Evolutionary conservation across 2,329 filamentous ascomycete species (phyloP).

Genomic region (Colletotrichum somersetense): DNA sequence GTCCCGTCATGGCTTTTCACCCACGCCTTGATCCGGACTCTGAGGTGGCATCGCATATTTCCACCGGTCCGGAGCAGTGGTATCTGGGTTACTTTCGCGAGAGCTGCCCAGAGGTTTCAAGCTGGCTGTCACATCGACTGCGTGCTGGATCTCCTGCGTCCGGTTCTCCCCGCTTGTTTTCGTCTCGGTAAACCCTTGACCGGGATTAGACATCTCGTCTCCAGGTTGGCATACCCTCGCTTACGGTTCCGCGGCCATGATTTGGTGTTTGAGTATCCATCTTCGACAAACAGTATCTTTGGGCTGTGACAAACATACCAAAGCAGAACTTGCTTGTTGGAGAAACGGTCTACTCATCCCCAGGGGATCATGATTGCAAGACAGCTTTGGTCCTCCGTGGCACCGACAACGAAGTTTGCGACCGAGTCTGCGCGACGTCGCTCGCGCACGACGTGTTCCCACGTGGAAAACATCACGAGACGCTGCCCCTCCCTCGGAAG

Average conservation of each 20-base stretch:
- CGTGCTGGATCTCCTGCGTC: not conserved
- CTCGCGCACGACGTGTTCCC: not conserved
- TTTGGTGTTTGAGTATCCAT: not conserved
- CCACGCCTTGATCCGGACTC: conserved; percentile 26
- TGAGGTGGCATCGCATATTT: not conserved
- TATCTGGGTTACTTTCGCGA: conserved; percentile 4
- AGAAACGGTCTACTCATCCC: fast-evolving
- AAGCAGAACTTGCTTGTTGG: not conserved
- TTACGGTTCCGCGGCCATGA: not conserved
- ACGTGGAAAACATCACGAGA: not conserved
- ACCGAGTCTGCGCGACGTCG: not conserved
- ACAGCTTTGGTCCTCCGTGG: not conserved
- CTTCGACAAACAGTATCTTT: not conserved
- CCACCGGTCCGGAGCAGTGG: conserved; percentile 8
- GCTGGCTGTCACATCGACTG: not conserved
- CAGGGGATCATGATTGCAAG: no score
- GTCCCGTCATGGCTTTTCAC: not conserved
- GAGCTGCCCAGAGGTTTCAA: not conserved
- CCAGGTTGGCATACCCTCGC: not conserved
- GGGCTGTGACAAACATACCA: not conserved
- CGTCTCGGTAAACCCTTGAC: conserved; percentile 22
- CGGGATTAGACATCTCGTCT: not conserved
- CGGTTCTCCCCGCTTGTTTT: conserved; percentile 30
- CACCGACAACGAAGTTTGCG: not conserved
- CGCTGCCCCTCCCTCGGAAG: not conserved